phyloP scores from a whole-genome alignment of 768 basidiomycete genomes.

The Trametopsis cervina region DNA sequence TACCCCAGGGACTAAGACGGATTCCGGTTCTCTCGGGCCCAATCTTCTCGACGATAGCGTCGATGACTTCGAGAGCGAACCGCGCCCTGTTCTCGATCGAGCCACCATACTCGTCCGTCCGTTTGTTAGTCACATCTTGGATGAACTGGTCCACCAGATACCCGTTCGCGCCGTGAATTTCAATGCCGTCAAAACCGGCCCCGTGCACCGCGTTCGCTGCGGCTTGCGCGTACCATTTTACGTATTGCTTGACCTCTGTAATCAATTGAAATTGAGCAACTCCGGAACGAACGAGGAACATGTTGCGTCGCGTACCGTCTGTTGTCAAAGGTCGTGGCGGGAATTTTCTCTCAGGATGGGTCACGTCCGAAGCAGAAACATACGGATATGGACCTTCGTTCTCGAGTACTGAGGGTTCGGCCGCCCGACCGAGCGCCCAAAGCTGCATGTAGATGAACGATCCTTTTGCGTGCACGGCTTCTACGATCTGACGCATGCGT shows the following conservation, averaged over 20 bases:
- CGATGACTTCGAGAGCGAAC: conserved; percentile 37
- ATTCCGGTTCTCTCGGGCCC: conserved; percentile 34
- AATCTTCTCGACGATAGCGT: conserved; percentile 30
- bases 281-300: no score
- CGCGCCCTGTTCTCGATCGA: conserved; percentile 38
- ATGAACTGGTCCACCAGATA: conserved; percentile 35
- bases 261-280: background rate
- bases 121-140: conserved; percentile 32
- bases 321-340: conserved; percentile 17
- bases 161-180: conserved; percentile 23
- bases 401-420: conserved; percentile 25
- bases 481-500: conserved; percentile 33
- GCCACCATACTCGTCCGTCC: conserved; percentile 45
- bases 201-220: conserved; percentile 24
- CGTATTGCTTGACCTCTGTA: conserved; percentile 32
- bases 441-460: conserved; percentile 46
- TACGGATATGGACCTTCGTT: conserved; percentile 24
- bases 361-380: conserved; percentile 19
- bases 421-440: conserved; percentile 44
- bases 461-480: conserved; percentile 45
- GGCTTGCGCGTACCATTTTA: conserved; percentile 21
- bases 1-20: conserved; percentile 31
- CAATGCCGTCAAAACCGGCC: conserved; percentile 24
- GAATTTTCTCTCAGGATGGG: background rate
- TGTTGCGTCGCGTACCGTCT: background rate